phyloP scores from a whole-genome alignment of 2,329 filamentous ascomycete species.

The Apiospora pterosperma region DNA sequence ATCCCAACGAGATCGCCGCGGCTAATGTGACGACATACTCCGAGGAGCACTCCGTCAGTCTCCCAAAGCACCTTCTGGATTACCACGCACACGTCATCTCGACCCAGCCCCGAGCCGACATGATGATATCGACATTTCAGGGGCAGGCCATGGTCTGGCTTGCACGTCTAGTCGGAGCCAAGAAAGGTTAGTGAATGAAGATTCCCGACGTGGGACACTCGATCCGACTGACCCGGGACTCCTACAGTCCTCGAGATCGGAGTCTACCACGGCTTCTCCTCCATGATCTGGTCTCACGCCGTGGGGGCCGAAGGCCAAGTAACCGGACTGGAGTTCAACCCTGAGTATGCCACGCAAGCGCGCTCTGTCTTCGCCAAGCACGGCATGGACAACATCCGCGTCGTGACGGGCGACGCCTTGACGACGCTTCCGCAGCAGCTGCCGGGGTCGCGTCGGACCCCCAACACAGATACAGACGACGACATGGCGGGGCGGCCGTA shows the following conservation, averaged over 20 bases:
- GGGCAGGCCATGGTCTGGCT: constrained; percentile 39
- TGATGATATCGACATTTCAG: constrained; percentile 40
- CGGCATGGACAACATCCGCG: constrained; percentile 41
- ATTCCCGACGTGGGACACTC: not conserved
- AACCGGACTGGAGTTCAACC: constrained; percentile 41
- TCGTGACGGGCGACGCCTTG: constrained; percentile 43
- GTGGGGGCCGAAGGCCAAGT: constrained; percentile 40
- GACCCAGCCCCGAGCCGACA: constrained; percentile 19
- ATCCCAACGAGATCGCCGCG: constrained; percentile 24
- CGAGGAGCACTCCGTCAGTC: constrained; percentile 22
- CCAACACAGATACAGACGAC: constrained; percentile 4
- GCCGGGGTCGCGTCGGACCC: too few relatives aligned
- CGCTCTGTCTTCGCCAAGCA: constrained; percentile 34
- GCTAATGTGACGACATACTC: constrained; percentile 25
- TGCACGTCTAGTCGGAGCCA: constrained; percentile 36
- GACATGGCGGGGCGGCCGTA: constrained; percentile 37
- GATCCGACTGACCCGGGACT: not conserved
- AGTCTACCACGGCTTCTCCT: constrained; percentile 47
- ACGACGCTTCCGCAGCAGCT: constrained; percentile 20
- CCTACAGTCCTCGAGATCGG: constrained; percentile 44
- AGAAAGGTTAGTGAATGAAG: constrained; percentile 27
- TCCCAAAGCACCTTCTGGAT: constrained; percentile 24
- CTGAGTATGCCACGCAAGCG: constrained; percentile 40
- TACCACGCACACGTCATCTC: constrained; percentile 21
- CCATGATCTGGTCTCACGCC: constrained; percentile 44